Base-by-base conservation (phyloP, 2,329 filamentous ascomycete species). In the Penicillium janthinellum region DNA sequence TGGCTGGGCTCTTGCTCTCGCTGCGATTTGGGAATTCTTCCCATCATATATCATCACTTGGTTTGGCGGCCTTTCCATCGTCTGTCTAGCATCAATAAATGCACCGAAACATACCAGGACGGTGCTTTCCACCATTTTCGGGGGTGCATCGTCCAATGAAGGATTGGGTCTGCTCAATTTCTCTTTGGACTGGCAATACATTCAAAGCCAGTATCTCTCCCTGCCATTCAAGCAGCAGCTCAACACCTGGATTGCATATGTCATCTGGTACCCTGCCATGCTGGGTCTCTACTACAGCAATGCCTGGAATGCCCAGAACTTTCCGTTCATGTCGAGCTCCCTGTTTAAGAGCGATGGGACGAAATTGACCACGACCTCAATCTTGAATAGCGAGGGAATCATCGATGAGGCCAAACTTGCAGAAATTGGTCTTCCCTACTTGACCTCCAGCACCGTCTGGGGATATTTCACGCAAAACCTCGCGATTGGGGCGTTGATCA, bases 311-410 rank as follows among this genome's bases (percentile, higher is more conserved):
- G 61, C 68, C 1, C 58, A 62, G 17, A 56, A 35, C 4, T 64
- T 70, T 31, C 69, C 69, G 0, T 71, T 71, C 61, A 71, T 71
- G 69, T 71, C 69, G 3, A 66, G 64, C 0, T 75, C 58, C 67
- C 76, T 77, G 1, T 75, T 76, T 22, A 45, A 45, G 22, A 45
- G 42, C 8, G 22, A 45, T 45, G 42, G 42, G 20, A 28, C 42
- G 12, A 45, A 28, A 22, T 14, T 45, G 5, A 45, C 42, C 20
- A 45, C 42, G 14, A 45, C 42, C 12, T 8, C 42, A 28, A 45
- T 45, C 1, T 28, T 45, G 42, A 45, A 45, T 6, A 7, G 15
- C 22, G 20, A 45, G 5, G 42, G 42, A 45, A 25, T 45, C 5
- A 45, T 45, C 14, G 42, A 45, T 15, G 20, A 28, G 5, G 42